These are phyloP conservation scores for Penicillium sp. DNA, from an alignment of 2,329 filamentous ascomycete species.

Conservation along the genomic window DNA sequence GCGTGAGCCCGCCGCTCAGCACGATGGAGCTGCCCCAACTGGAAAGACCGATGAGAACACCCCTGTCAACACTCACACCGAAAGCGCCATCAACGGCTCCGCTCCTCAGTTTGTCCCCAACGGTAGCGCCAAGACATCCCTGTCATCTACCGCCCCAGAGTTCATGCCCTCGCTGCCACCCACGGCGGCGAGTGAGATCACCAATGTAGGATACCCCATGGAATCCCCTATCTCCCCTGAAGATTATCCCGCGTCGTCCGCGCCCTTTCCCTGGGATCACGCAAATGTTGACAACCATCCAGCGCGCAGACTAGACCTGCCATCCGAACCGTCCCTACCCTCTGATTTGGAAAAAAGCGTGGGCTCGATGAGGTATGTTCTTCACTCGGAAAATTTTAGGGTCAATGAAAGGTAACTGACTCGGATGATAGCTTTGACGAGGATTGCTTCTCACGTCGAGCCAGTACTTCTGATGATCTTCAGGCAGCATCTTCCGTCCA, in stretches of 20 bases:
- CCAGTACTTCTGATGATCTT: background rate
- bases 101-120: constrained; percentile 39
- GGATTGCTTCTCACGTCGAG: background rate
- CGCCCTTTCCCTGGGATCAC: constrained; percentile 49
- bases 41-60: constrained; percentile 43
- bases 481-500: background rate
- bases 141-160: constrained; percentile 65
- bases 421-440: constrained; percentile 7
- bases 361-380: constrained; percentile 19
- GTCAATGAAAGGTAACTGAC: background rate
- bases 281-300: constrained; percentile 57
- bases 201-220: constrained; percentile 38
- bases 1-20: constrained; percentile 72
- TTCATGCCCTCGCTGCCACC: constrained; percentile 53
- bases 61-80: constrained; percentile 30
- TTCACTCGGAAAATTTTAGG: background rate
- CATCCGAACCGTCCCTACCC: background rate
- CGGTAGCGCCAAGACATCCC: constrained; percentile 51
- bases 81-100: constrained; percentile 35
- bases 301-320: constrained; percentile 48
- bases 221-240: constrained; percentile 52
- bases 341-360: constrained; percentile 14
- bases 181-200: constrained; percentile 33
- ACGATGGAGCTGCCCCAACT: constrained; percentile 61
- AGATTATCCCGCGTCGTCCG: constrained; percentile 47